Evolutionary conservation across 1,139 yeast species (phyloP), one percentile per base, ranked within the genome.

Genomic region (Protomyces pachydermus): DNA sequence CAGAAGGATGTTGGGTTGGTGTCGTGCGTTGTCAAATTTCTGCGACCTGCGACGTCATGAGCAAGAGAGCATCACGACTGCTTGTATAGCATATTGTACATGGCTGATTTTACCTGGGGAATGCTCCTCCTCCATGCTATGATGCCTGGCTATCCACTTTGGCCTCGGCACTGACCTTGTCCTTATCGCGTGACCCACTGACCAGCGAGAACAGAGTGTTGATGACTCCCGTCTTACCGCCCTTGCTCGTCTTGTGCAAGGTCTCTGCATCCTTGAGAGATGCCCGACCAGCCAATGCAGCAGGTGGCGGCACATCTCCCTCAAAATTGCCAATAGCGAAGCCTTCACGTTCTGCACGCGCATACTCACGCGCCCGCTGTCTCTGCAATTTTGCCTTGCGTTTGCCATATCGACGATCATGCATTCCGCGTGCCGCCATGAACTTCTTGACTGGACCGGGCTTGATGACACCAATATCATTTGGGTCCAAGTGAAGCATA

Each of bases 231-330:
- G 55, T 39, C 56, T 58, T 58, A 52, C 56, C 45, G 42, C 62
- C 62, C 52, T 58, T 38, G 16, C 48, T 32, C 20, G 52, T 52
- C 56, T 52, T 51, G 53, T 58, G 62, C 5, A 58, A 51, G 35
- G 10, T 25, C 35, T n/a, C 56, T 12, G 62, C 62, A 8, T 51
- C 62, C 23, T 55, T 37, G 34, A 58, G 23, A 12, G 56, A 52
- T 10, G 62, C 62, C 2, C 62, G 62, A 14, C 62, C 62, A 20
- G 62, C 62, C 18, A 58, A 25, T 35, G 62, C 62, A 39, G 64
- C 64, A 32, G 37, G 35, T 23, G 64, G 64, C 3, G 64, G 64
- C 2, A 58, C 52, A 34, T 53, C 60, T 5, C 58, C 64, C 14
- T 46, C 45, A 37, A 60, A 53, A 14, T 54, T 37, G 4, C 64